Percentiles rank a stretch among this genome's conserved stretches.
Conservation (phyloP, 176 grass and related monocot species). For the Triticum aestivum region IWGSC_CS_RefSeq_v2.1 NC_057802.1:281330690-281331189, state of each 20-base stretch:
- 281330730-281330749: slow-evolving; percentile 59
- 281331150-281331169: slow-evolving; percentile 11
- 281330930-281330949: slow-evolving; percentile 93
- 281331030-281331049: slow-evolving; percentile 72
- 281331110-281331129: slow-evolving; percentile 29
- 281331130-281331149: slow-evolving; percentile 13
- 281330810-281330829: slow-evolving; percentile 13
- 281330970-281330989: slow-evolving; percentile 77
- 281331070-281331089: slow-evolving; percentile 90
- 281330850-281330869: slow-evolving; percentile 42
- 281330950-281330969: slow-evolving; percentile 86
- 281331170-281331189: slow-evolving; percentile 59
- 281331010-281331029: slow-evolving; percentile 44
- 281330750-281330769: slow-evolving; percentile 65
- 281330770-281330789: slow-evolving; percentile 32
- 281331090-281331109: slow-evolving; percentile 90
- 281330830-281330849: not conserved
- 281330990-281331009: slow-evolving; percentile 84
- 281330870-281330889: slow-evolving; percentile 76
- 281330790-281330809: slow-evolving; percentile 12
- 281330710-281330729: slow-evolving; percentile 71
- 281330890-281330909: slow-evolving; percentile 88
- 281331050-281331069: slow-evolving; percentile 94
- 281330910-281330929: slow-evolving; percentile 99
- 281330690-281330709: slow-evolving; percentile 92